Evolutionary conservation across 331 rosid species (phyloP).

Genomic region (Arachis monticola): DNA sequence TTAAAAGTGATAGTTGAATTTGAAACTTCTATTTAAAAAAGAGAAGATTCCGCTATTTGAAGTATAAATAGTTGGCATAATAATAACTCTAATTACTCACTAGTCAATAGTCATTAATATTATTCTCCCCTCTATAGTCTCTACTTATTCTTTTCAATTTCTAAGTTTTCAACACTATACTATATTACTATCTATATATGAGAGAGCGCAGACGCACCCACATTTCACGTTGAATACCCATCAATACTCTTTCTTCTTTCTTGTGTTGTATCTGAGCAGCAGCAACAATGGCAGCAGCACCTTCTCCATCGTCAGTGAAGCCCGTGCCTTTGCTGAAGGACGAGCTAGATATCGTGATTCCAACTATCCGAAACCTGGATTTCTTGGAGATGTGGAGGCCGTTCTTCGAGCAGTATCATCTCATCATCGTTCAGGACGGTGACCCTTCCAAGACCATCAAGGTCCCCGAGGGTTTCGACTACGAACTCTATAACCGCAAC

Average conservation of each 20-base stretch:
- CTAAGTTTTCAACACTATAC: too few relatives aligned
- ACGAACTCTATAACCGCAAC: conserved; percentile 76
- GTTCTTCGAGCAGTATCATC: conserved; percentile 65
- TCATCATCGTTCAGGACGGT: conserved; percentile 84
- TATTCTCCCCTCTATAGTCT: too few relatives aligned
- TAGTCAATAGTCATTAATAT: too few relatives aligned
- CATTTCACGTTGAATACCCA: conserved; percentile 22
- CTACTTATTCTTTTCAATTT: too few relatives aligned
- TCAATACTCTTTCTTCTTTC: background rate
- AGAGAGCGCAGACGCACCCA: background rate
- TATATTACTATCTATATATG: background rate
- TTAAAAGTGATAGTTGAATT: too few relatives aligned
- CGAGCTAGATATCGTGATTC: conserved; percentile 82
- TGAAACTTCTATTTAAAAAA: too few relatives aligned
- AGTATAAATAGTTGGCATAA: too few relatives aligned
- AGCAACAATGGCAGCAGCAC: conserved; percentile 51
- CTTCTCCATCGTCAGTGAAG: conserved; percentile 30
- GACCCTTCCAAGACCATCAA: conserved; percentile 70
- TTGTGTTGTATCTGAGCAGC: background rate
- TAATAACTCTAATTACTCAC: too few relatives aligned
- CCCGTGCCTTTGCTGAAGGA: conserved; percentile 65
- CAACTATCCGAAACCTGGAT: conserved; percentile 84
- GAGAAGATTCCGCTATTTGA: too few relatives aligned
- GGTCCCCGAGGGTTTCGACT: conserved; percentile 74
- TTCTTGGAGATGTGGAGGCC: conserved; percentile 96